Conservation (phyloP, 306 rosid species). For the Inga oerstediana region DNA sequence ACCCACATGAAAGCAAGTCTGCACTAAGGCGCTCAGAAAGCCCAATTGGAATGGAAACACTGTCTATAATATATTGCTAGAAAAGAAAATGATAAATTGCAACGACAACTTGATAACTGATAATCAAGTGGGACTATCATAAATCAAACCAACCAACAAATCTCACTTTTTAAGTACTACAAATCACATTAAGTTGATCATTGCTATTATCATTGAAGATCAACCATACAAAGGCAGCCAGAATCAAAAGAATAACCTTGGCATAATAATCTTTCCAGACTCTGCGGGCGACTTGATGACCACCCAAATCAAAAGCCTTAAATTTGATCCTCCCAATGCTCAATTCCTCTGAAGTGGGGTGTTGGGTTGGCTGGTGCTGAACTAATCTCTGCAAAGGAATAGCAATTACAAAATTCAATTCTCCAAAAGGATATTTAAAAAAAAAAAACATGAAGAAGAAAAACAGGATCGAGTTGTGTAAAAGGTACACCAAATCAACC, state of each 20-base stretch:
- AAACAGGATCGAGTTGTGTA: not conserved
- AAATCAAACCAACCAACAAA: constrained; percentile 27
- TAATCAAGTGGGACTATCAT: not conserved
- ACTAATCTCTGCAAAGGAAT: constrained; percentile 63
- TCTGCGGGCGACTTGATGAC: constrained; percentile 85
- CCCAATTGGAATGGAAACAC: constrained; percentile 4
- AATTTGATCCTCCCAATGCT: constrained; percentile 86
- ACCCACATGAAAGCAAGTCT: constrained; percentile 21
- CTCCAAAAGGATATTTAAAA: not conserved
- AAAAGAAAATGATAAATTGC: not conserved
- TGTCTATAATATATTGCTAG: not conserved
- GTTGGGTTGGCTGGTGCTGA: constrained; percentile 90
- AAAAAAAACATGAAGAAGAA: too few relatives aligned
- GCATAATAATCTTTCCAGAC: constrained; percentile 94
- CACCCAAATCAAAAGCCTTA: constrained; percentile 93
- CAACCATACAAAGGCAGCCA: not conserved
- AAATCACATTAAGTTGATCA: not conserved
- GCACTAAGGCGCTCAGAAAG: not conserved
- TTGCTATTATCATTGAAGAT: constrained; percentile 2
- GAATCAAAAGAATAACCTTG: constrained; percentile 48
- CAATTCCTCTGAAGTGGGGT: constrained; percentile 87
- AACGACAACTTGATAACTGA: constrained; percentile 13
- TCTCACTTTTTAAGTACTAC: constrained; percentile 15
- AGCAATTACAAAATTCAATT: not conserved
- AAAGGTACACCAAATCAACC: constrained; percentile 37